Conservation (phyloP, 495 filamentous ascomycete genomes). For the Parathielavia hyrcaniae region DNA sequence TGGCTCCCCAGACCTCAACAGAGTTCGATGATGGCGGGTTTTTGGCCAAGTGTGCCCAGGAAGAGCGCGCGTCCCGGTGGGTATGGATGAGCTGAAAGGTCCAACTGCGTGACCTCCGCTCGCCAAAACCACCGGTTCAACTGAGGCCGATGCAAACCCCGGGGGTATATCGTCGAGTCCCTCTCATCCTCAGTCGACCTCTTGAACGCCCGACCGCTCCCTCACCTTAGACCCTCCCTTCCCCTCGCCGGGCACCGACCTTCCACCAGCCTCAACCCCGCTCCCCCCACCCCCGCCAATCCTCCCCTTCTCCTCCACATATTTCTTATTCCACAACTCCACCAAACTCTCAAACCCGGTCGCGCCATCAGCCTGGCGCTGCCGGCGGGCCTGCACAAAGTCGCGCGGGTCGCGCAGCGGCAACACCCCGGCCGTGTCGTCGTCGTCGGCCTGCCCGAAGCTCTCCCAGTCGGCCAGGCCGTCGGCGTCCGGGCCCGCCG, state of each 20-base stretch:
- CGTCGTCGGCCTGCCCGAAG: slow-evolving; percentile 30
- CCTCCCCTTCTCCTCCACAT: not conserved
- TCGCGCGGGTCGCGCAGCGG: not conserved
- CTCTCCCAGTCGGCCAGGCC: slow-evolving; percentile 47
- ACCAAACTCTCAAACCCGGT: not conserved
- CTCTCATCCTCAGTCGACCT: too few species aligned
- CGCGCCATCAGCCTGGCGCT: not conserved
- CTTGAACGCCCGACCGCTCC: too few species aligned
- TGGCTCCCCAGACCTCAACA: not conserved
- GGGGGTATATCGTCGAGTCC: too few species aligned
- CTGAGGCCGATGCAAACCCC: too few species aligned
- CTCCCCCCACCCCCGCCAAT: not conserved
- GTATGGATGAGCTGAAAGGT: not conserved
- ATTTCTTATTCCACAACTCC: not conserved
- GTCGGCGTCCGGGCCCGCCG: slow-evolving; percentile 30
- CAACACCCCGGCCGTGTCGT: not conserved
- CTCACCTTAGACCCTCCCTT: not conserved
- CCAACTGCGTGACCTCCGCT: not conserved
- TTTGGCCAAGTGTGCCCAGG: not conserved
- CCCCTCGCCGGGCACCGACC: not conserved
- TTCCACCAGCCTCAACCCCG: not conserved
- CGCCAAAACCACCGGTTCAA: too few species aligned
- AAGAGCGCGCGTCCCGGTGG: not conserved
- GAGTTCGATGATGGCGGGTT: not conserved
- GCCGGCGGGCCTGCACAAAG: not conserved